Evolutionary conservation across 169 alveolate genomes (phyloP), one percentile per base, ranked within the genome.

Genomic region (Eimeria zaria): DNA sequence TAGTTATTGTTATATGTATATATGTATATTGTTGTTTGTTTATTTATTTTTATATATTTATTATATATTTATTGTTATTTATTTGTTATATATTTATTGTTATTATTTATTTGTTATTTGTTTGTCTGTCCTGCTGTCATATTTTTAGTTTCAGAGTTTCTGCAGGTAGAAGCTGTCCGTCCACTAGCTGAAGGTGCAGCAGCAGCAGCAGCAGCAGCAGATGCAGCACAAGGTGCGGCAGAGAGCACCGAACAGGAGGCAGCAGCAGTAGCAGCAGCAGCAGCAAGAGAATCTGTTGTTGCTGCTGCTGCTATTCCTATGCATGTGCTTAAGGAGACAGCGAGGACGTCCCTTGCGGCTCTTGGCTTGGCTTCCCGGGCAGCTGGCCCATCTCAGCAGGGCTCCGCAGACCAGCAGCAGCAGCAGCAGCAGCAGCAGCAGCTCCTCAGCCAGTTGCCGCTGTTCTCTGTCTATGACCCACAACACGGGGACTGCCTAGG

Each of bases 401-500:
- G 24, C 20, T 9, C 74, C 5, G 69, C 6, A n/a, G 60, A 18
- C 48, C 76, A 83, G 44, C 76, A n/a, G n/a, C n/a, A 8, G 73
- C 58, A 83, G 22, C 91, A 84, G 44, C 71, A 27, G 51, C 80
- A 84, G 80, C 92, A 55, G 80, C 78, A 53, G 44, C 80, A 58
- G 55, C 53, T 58, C 39, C 44, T 84, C 14, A 60, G 46, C 22
- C 55, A n/a, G 78, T 48, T 84, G 92, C 92, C 92, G 36, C 74
- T 84, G 41, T 84, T 84, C 60, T 44, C 41, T 44, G 60, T 84
- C 12, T 27, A 84, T 44, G 64, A 39, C 14, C 92, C 92, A 53
- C 92, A 36, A 39, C 92, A 84, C 78, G 92, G 39, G 92, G 92
- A 53, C 39, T 84, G 92, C 46, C 39, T 84, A 24, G 92, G 92